phyloP scores from a whole-genome alignment of 202 grass and related monocot genomes.

The Dendrocalamus latiflorus region DNA sequence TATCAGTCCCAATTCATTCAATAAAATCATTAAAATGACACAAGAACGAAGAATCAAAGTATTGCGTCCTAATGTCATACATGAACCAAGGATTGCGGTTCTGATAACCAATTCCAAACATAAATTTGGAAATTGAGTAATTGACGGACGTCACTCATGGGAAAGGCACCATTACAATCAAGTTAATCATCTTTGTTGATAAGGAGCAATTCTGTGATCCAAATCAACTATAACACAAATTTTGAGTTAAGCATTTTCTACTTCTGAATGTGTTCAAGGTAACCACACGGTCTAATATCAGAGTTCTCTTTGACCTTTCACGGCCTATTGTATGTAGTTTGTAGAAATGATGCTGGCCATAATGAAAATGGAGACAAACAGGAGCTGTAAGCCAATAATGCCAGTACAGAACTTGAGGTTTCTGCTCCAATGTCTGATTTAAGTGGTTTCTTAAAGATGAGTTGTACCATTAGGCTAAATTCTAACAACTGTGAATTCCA shows the following conservation, averaged over 20 bases:
- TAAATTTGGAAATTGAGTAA: not conserved
- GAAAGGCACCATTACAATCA: not conserved
- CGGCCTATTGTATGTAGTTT: not conserved
- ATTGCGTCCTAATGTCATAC: not conserved
- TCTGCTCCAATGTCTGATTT: not conserved
- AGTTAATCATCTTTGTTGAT: not conserved
- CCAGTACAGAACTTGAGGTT: not conserved
- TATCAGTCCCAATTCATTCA: not conserved
- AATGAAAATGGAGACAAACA: not conserved
- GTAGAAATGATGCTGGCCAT: not conserved
- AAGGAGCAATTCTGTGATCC: not conserved
- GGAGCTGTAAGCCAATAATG: not conserved
- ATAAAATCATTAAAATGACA: conserved; percentile 7
- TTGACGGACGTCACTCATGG: not conserved
- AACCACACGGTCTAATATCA: not conserved
- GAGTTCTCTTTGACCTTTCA: not conserved
- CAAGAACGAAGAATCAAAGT: not conserved
- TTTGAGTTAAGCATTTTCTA: not conserved
- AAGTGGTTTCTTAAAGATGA: not conserved
- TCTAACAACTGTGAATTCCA: not conserved
- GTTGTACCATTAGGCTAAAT: not conserved
- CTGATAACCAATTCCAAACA: not conserved
- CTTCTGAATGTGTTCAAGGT: not conserved
- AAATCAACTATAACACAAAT: not conserved
- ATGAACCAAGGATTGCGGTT: not conserved